Evolutionary conservation across 176 grass and related monocot genomes (phyloP).

Genomic region (Melocanna baccifera): DNA sequence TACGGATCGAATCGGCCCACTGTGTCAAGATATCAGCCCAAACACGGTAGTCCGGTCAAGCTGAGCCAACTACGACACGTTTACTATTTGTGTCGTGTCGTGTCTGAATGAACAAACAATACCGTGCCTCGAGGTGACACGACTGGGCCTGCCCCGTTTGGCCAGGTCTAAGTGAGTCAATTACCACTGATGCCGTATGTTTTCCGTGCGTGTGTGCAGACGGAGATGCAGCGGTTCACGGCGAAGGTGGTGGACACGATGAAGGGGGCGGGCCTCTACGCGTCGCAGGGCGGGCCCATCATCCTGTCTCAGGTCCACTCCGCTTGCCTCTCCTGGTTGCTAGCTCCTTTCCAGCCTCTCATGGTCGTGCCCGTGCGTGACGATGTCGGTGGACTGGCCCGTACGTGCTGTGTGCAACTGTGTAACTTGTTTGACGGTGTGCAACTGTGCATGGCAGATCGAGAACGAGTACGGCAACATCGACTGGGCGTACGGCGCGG

Average conservation of each 20-base stretch:
- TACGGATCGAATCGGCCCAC: too few relatives aligned
- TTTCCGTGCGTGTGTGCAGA: conserved; percentile 16
- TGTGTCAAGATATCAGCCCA: too few relatives aligned
- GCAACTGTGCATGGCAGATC: conserved; percentile 44
- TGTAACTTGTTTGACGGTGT: neutral
- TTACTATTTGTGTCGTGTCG: too few relatives aligned
- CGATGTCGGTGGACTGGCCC: too few relatives aligned
- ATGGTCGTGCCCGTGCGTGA: neutral
- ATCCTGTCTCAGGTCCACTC: conserved; percentile 53
- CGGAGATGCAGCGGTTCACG: conserved; percentile 95
- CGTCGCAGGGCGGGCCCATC: conserved; percentile 91
- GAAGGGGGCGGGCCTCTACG: conserved; percentile 90
- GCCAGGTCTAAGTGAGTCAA: neutral
- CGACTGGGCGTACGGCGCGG: conserved; percentile 48
- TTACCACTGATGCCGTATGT: neutral
- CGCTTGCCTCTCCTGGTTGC: neutral
- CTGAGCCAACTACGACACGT: too few relatives aligned
- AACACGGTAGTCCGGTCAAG: fast-evolving
- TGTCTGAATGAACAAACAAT: too few relatives aligned
- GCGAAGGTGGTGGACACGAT: conserved; percentile 86
- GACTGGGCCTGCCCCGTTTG: too few relatives aligned
- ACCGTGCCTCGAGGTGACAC: too few relatives aligned
- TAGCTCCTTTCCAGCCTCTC: neutral
- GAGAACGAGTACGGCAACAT: conserved; percentile 99
- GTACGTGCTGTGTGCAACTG: neutral